phyloP scores from a whole-genome alignment of 495 filamentous ascomycete genomes.

The Barbatosphaeria neglecta region DNA sequence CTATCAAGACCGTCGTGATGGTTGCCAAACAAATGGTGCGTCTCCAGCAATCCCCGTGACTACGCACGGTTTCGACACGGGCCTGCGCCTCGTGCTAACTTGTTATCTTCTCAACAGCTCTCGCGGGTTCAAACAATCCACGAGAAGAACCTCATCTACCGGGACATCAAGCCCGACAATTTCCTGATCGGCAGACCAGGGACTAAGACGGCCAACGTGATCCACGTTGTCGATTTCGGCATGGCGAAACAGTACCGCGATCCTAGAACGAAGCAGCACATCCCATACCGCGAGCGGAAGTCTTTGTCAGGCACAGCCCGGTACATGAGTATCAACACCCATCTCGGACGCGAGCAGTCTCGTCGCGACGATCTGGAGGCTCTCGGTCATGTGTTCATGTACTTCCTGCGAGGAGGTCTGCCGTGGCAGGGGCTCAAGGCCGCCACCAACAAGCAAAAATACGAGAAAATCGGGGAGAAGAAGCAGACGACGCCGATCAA shows the following conservation, averaged over 20 bases:
- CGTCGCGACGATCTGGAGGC: constrained; percentile 94
- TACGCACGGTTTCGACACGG: too few species aligned
- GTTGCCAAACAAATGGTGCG: constrained; percentile 98
- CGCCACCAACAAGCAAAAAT: constrained; percentile 99
- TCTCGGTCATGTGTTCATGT: constrained; percentile 97
- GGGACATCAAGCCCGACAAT: constrained; percentile 99
- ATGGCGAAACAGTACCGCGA: constrained; percentile 99
- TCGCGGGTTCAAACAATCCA: constrained; percentile 98
- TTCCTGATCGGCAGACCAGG: constrained; percentile 94
- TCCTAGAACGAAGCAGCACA: constrained; percentile 98
- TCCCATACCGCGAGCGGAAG: constrained; percentile 95
- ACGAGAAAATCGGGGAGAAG: constrained; percentile 99
- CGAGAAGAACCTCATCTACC: constrained; percentile 99
- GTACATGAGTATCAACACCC: constrained; percentile 99
- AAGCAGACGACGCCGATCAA: constrained; percentile 97
- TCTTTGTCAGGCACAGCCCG: constrained; percentile 92
- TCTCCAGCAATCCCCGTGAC: too few species aligned
- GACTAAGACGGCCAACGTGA: constrained; percentile 91
- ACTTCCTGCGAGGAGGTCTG: constrained; percentile 90
- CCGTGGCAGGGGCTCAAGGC: constrained; percentile 99
- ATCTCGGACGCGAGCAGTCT: constrained; percentile 92
- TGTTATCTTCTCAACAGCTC: constrained; percentile 35
- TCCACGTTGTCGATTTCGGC: constrained; percentile 98
- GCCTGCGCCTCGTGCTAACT: too few species aligned
- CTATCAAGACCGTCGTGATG: constrained; percentile 97